Evolutionary conservation across 2,329 filamentous ascomycete species (phyloP).

Genomic region (Arthroderma uncinatum): DNA sequence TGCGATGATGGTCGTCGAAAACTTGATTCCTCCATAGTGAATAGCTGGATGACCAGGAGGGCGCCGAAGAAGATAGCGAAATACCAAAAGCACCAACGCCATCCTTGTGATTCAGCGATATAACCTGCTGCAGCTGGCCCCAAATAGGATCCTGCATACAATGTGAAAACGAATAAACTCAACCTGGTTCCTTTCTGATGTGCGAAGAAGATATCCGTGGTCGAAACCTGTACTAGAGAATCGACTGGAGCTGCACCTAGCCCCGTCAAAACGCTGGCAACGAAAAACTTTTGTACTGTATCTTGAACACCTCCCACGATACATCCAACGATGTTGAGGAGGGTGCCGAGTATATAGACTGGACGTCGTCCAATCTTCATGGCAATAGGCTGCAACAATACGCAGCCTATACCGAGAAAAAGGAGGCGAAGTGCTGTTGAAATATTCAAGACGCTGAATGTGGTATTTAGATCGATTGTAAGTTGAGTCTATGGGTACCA

Average conservation of each 20-base stretch:
- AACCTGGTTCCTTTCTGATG: conserved; percentile 12
- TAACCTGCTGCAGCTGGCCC: conserved; percentile 40
- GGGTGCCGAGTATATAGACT: conserved; percentile 11
- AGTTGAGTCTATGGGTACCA: conserved; percentile 9
- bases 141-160: conserved; percentile 42
- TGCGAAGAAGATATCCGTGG: background rate
- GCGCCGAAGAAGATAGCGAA: too few species aligned
- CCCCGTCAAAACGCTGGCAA: background rate
- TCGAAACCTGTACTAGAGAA: conserved; percentile 35
- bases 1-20: conserved; percentile 25
- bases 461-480: conserved; percentile 12
- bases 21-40: conserved; percentile 52
- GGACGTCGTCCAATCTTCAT: conserved; percentile 15
- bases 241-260: conserved; percentile 37
- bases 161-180: conserved; percentile 34
- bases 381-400: conserved; percentile 12
- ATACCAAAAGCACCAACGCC: conserved; percentile 19
- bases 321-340: conserved; percentile 11
- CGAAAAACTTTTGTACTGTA: background rate
- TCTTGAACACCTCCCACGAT: conserved; percentile 12
- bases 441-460: conserved; percentile 10
- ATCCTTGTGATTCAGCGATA: conserved; percentile 31
- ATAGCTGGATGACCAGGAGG: conserved; percentile 36
- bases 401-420: conserved; percentile 13
- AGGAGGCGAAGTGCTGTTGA: conserved; percentile 4